These are phyloP conservation scores for Penicillium parvum DNA, from an alignment of 495 filamentous ascomycete species.

Conservation along the genomic window DNA sequence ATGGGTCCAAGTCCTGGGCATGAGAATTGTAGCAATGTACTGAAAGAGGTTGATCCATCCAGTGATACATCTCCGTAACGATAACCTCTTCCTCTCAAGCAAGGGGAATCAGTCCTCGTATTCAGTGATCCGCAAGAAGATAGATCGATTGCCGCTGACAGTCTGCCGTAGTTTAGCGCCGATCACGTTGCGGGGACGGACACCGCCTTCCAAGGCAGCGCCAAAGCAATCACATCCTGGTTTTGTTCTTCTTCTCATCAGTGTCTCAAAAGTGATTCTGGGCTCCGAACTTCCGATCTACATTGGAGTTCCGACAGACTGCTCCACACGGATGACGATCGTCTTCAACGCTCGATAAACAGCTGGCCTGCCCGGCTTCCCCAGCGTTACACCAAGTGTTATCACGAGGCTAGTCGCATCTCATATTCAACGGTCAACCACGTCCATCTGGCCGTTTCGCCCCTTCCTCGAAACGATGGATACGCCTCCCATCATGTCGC, in stretches of 20 bases:
- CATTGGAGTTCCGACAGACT: neutral
- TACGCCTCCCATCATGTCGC: constrained; percentile 7
- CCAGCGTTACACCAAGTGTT: constrained; percentile 4
- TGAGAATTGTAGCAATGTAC: too few relatives aligned
- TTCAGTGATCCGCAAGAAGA: too few relatives aligned
- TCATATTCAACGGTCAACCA: neutral
- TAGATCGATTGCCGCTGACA: too few relatives aligned
- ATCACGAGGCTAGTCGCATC: constrained; percentile 7
- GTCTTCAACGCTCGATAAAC: constrained; percentile 7
- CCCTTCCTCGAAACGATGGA: constrained; percentile 7
- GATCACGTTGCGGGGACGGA: constrained; percentile 25
- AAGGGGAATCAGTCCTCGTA: too few relatives aligned
- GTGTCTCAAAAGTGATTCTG: too few relatives aligned
- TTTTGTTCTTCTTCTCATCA: too few relatives aligned
- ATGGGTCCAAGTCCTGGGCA: constrained; percentile 3
- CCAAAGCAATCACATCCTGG: too few relatives aligned
- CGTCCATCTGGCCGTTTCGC: too few relatives aligned
- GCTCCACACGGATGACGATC: constrained; percentile 1
- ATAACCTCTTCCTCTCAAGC: too few relatives aligned
- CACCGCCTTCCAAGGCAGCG: constrained; percentile 17
- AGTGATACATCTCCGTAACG: neutral
- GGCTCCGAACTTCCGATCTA: neutral
- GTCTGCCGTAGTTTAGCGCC: constrained; percentile 11
- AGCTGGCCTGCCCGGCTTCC: neutral
- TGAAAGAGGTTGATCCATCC: too few relatives aligned